Conservation (phyloP, 495 filamentous ascomycete species). For the Penicillium argentinense region DNA sequence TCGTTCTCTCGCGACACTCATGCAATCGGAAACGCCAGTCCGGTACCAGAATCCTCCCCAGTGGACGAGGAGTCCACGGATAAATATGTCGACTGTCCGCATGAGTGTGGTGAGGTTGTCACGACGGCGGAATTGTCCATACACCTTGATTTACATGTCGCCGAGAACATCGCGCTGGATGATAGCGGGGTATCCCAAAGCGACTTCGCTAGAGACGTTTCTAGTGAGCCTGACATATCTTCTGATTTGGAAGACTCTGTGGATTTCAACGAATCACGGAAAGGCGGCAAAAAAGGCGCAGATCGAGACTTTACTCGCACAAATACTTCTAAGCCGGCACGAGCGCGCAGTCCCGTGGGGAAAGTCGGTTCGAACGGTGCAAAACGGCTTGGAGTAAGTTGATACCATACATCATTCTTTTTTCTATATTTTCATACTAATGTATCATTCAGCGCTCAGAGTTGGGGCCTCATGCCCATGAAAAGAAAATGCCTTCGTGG, state of each 20-base stretch:
- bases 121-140: conserved; percentile 59
- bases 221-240: conserved; percentile 6
- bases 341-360: conserved; percentile 10
- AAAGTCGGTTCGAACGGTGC: conserved; percentile 11
- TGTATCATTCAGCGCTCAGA: conserved; percentile 46
- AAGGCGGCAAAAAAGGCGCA: conserved; percentile 15
- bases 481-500: conserved; percentile 85
- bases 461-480: conserved; percentile 82
- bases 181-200: conserved; percentile 23
- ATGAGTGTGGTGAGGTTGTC: conserved; percentile 71
- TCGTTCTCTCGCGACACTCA: neutral
- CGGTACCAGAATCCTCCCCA: conserved; percentile 6
- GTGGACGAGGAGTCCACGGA: conserved; percentile 32
- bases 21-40: neutral
- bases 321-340: conserved; percentile 13
- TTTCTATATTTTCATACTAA: conserved; percentile 26
- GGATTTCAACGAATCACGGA: neutral
- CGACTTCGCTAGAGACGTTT: neutral
- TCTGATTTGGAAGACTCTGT: conserved; percentile 16
- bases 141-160: conserved; percentile 72
- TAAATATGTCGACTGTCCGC: conserved; percentile 65
- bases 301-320: conserved; percentile 13
- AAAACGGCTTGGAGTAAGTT: conserved; percentile 45
- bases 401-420: neutral
- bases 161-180: conserved; percentile 55